Conservation (phyloP, 1,284 basidiomycete species). For the Ceratobasidium papillatum region DNA sequence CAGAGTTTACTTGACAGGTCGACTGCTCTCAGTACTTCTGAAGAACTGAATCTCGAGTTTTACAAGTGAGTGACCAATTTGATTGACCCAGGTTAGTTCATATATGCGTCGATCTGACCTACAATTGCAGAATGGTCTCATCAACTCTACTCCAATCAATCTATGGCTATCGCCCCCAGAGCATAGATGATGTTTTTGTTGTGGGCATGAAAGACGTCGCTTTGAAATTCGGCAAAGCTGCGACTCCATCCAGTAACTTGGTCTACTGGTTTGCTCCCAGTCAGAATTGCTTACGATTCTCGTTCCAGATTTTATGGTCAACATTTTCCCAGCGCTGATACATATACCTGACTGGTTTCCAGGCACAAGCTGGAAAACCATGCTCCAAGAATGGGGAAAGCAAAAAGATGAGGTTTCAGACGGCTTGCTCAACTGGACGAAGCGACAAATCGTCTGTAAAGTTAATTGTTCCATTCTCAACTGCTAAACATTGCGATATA, state of each 20-base stretch:
- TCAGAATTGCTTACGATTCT: background rate
- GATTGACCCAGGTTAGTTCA: background rate
- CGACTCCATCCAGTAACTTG: background rate
- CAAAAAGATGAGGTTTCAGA: slow-evolving; percentile 10
- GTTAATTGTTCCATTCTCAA: background rate
- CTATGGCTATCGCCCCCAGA: slow-evolving; percentile 21
- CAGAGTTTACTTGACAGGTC: background rate
- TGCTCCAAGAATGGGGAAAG: slow-evolving; percentile 22
- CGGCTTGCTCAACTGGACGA: slow-evolving; percentile 17
- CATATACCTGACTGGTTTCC: slow-evolving; percentile 41
- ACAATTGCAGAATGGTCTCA: background rate
- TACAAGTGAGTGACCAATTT: slow-evolving; percentile 7
- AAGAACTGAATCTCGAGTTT: slow-evolving; percentile 2
- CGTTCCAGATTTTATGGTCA: slow-evolving; percentile 35
- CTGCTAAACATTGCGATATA: background rate
- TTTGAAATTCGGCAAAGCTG: slow-evolving; percentile 22
- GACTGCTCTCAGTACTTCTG: background rate
- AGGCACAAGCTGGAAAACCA: slow-evolving; percentile 24
- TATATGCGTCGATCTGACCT: background rate
- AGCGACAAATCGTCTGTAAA: background rate
- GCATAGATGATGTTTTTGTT: slow-evolving; percentile 16
- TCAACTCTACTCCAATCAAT: slow-evolving; percentile 11
- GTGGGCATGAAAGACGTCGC: background rate
- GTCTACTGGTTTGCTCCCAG: too few species aligned
- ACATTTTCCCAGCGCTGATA: slow-evolving; percentile 18